phyloP scores from a whole-genome alignment of 2,329 filamentous ascomycete species.

The Tolypocladium inflatum region DNA sequence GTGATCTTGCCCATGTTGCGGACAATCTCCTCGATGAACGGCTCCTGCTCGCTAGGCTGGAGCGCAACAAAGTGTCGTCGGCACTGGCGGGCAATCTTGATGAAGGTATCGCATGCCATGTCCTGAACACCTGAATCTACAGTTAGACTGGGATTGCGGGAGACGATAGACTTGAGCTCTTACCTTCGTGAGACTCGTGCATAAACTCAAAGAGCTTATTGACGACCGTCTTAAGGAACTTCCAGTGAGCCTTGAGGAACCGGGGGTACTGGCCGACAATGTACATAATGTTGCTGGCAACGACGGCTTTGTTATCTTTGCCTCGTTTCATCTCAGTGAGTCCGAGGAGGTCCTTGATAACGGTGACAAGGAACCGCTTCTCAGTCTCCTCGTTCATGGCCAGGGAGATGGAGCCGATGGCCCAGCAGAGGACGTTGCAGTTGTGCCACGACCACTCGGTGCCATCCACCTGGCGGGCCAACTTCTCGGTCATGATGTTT shows the following conservation, averaged over 20 bases:
- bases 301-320: constrained; percentile 98
- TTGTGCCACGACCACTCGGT: constrained; percentile 99
- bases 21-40: constrained; percentile 98
- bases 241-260: constrained; percentile 98
- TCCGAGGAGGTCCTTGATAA: constrained; percentile 95
- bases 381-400: constrained; percentile 99
- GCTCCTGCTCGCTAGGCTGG: constrained; percentile 87
- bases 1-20: constrained; percentile 94
- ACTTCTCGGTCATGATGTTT: constrained; percentile 98
- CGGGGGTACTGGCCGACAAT: constrained; percentile 98
- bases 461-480: constrained; percentile 89
- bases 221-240: constrained; percentile 98
- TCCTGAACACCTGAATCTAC: constrained; percentile 70
- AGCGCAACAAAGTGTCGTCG: constrained; percentile 93
- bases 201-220: constrained; percentile 99
- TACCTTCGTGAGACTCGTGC: constrained; percentile 97
- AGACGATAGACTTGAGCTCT: constrained; percentile 14
- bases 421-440: constrained; percentile 99
- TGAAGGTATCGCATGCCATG: constrained; percentile 99
- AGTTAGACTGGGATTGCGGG: constrained; percentile 14
- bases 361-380: constrained; percentile 95
- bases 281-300: constrained; percentile 99
- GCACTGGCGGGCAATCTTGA: constrained; percentile 98
- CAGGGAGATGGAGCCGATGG: constrained; percentile 94
- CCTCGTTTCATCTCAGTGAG: constrained; percentile 98